Percentiles rank a stretch among this genome's conserved stretches.
Evolutionary conservation across 345 rosid species (phyloP).

Genomic region (Lepidium sativum): DNA sequence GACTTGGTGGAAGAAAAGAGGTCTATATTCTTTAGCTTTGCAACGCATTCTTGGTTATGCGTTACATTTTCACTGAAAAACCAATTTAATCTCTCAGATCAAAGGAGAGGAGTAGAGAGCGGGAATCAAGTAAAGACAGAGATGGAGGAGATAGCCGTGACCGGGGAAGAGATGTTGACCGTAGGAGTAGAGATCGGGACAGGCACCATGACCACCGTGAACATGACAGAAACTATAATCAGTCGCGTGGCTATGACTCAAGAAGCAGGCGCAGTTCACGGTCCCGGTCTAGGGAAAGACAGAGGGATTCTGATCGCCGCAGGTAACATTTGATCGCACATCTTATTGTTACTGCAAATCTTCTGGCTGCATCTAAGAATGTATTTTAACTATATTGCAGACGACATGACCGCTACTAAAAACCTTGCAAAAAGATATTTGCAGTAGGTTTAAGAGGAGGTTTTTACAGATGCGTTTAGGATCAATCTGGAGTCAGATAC

Average conservation of each 20-base stretch:
- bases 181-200: constrained; percentile 77
- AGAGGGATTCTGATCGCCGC: constrained; percentile 79
- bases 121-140: constrained; percentile 61
- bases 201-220: constrained; percentile 61
- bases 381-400: constrained; percentile 4
- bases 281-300: constrained; percentile 72
- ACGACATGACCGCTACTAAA: constrained; percentile 31
- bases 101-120: constrained; percentile 63
- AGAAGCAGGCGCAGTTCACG: constrained; percentile 72
- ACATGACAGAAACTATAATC: constrained; percentile 49
- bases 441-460: background rate
- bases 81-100: constrained; percentile 40
- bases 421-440: background rate
- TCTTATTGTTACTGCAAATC: background rate
- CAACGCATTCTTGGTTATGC: background rate
- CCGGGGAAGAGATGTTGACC: constrained; percentile 73
- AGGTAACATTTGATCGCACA: constrained; percentile 34
- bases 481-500: constrained; percentile 20
- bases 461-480: constrained; percentile 16
- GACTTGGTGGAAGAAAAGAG: constrained; percentile 45
- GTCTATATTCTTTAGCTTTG: constrained; percentile 6
- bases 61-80: background rate
- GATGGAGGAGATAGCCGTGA: constrained; percentile 71
- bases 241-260: constrained; percentile 69
- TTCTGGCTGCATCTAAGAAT: background rate